Percentiles rank a stretch among this genome's conserved stretches.
phyloP scores from a whole-genome alignment of 768 basidiomycete genomes.

The Pleurotus cornucopiae region DNA sequence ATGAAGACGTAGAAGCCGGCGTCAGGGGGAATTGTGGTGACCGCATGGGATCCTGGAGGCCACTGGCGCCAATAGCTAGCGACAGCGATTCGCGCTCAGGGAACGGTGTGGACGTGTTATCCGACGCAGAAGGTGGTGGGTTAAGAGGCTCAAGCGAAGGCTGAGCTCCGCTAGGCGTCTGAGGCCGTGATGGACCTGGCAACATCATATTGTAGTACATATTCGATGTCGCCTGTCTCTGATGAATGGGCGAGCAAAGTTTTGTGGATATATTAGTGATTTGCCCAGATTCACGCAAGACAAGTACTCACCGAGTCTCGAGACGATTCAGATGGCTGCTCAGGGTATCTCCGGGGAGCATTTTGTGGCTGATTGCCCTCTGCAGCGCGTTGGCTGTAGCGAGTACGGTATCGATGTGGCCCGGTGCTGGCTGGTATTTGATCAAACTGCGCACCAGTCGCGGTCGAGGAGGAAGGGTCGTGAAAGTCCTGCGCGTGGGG shows the following conservation, averaged over 20 bases:
- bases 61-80: conserved; percentile 18
- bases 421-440: conserved; percentile 52
- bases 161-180: neutral
- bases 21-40: conserved; percentile 42
- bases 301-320: neutral
- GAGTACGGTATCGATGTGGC: conserved; percentile 42
- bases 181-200: conserved; percentile 4
- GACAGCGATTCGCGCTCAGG: conserved; percentile 25
- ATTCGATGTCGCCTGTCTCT: conserved; percentile 7
- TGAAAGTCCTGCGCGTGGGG: neutral
- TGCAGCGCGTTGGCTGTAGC: conserved; percentile 33
- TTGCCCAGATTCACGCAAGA: neutral
- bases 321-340: conserved; percentile 8
- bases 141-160: neutral
- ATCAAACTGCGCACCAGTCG: conserved; percentile 18
- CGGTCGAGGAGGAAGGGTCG: conserved; percentile 1
- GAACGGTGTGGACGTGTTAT: neutral
- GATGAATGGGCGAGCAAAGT: neutral
- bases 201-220: conserved; percentile 6
- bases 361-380: conserved; percentile 12
- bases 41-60: conserved; percentile 23
- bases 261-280: neutral
- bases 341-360: neutral
- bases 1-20: conserved; percentile 39
- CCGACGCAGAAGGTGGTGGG: neutral